phyloP scores from a whole-genome alignment of 768 basidiomycete genomes.

The Glaciozyma antarctica region DNA sequence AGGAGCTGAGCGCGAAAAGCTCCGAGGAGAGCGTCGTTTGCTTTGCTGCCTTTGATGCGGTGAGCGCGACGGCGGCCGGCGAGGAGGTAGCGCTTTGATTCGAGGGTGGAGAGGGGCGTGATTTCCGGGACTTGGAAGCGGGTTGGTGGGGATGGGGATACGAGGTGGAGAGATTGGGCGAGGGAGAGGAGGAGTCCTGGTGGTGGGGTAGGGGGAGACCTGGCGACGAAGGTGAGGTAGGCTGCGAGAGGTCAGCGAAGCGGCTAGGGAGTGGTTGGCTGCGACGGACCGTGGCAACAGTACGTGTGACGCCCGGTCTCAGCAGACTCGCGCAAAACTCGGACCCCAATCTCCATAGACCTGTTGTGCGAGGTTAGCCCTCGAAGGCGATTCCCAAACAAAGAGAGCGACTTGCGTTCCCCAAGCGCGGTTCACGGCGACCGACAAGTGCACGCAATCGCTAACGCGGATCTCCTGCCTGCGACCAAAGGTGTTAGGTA shows the following conservation, averaged over 20 bases:
- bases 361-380: neutral
- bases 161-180: constrained; percentile 3
- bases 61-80: constrained; percentile 27
- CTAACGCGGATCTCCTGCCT: constrained; percentile 20
- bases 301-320: neutral
- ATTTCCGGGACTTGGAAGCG: constrained; percentile 19
- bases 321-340: constrained; percentile 20
- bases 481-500: neutral
- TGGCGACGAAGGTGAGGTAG: constrained; percentile 30
- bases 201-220: constrained; percentile 2
- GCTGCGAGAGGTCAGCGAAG: neutral
- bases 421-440: constrained; percentile 27
- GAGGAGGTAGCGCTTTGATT: constrained; percentile 30
- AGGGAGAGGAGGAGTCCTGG: neutral
- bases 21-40: constrained; percentile 8
- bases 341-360: constrained; percentile 32
- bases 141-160: neutral
- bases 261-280: neutral
- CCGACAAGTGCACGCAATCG: constrained; percentile 20
- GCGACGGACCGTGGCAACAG: constrained; percentile 20
- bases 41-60: constrained; percentile 20
- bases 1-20: constrained; percentile 16
- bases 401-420: constrained; percentile 1
- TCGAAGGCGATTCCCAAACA: neutral
- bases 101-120: constrained; percentile 21